Evolutionary conservation across 2,329 filamentous ascomycete genomes (phyloP).

Genomic region (Apiospora pterosperma): DNA sequence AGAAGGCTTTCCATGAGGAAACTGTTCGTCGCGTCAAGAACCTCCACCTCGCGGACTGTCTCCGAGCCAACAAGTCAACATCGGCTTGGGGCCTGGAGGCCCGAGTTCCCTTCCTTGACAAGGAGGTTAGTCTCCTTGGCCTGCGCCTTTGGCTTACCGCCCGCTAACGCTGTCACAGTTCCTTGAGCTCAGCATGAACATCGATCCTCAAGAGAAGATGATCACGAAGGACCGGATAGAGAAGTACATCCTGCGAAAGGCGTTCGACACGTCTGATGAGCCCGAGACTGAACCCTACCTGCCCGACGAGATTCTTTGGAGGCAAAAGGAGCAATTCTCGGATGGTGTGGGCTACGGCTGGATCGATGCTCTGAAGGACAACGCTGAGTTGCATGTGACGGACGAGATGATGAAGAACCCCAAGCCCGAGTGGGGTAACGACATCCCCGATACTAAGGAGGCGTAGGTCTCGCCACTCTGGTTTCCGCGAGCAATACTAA

Average conservation of each 20-base stretch:
- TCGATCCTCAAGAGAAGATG: conserved; percentile 94
- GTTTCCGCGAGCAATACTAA: conserved; percentile 19
- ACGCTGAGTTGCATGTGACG: conserved; percentile 81
- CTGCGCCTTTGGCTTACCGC: not conserved
- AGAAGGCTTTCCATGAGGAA: conserved; percentile 91
- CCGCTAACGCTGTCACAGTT: conserved; percentile 51
- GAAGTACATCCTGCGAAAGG: conserved; percentile 97
- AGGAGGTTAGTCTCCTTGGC: conserved; percentile 56
- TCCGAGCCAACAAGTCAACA: conserved; percentile 98
- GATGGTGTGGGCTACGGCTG: conserved; percentile 98
- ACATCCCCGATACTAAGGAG: conserved; percentile 95
- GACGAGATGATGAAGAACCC: conserved; percentile 99
- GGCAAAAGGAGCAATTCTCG: conserved; percentile 99
- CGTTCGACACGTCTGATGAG: conserved; percentile 90
- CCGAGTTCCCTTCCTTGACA: conserved; percentile 96
- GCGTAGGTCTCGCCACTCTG: conserved; percentile 54
- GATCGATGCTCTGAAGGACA: conserved; percentile 97
- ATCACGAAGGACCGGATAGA: conserved; percentile 87
- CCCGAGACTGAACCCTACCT: conserved; percentile 80
- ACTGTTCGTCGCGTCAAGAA: conserved; percentile 94
- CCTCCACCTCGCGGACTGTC: conserved; percentile 91
- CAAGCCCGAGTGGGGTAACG: conserved; percentile 90
- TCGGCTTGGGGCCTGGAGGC: conserved; percentile 97
- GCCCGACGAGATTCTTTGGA: conserved; percentile 93
- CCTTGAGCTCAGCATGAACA: conserved; percentile 87